Evolutionary conservation across 768 basidiomycete species (phyloP).

Genomic region (Amanita exitialis): DNA sequence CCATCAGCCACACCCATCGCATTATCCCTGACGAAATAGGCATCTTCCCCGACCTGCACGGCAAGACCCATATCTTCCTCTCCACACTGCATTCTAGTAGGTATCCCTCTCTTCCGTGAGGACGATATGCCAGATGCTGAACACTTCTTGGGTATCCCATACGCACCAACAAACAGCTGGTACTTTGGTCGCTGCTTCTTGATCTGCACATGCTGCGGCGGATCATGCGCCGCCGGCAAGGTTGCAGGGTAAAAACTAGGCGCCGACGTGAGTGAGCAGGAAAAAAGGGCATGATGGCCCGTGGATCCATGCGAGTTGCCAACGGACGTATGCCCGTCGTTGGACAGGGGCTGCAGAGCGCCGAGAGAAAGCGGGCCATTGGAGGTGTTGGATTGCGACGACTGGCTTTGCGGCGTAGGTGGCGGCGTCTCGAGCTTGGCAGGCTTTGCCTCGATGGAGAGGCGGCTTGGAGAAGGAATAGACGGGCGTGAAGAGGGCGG

Average conservation of each 20-base stretch:
- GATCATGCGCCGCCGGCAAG: constrained; percentile 16
- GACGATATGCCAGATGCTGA: constrained; percentile 9
- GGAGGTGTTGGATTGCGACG: constrained; percentile 6
- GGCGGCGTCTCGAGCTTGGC: constrained; percentile 9
- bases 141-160: constrained; percentile 69
- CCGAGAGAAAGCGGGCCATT: constrained; percentile 11
- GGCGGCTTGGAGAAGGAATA: constrained; percentile 9
- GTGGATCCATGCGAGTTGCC: constrained; percentile 4
- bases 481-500: constrained; percentile 13
- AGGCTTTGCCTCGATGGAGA: constrained; percentile 12
- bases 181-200: constrained; percentile 24
- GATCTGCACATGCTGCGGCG: constrained; percentile 15
- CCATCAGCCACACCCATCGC: constrained; percentile 95
- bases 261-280: constrained; percentile 27
- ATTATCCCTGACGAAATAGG: constrained; percentile 74
- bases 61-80: constrained; percentile 33
- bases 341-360: constrained; percentile 10
- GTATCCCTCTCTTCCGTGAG: constrained; percentile 13
- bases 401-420: constrained; percentile 1
- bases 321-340: neutral
- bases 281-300: constrained; percentile 6
- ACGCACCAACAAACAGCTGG: constrained; percentile 68
- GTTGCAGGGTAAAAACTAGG: constrained; percentile 19
- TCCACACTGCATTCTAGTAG: constrained; percentile 17
- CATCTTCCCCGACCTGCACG: constrained; percentile 86